phyloP scores from a whole-genome alignment of 305 asterid species.

The Solanum aculeatissimum region DNA sequence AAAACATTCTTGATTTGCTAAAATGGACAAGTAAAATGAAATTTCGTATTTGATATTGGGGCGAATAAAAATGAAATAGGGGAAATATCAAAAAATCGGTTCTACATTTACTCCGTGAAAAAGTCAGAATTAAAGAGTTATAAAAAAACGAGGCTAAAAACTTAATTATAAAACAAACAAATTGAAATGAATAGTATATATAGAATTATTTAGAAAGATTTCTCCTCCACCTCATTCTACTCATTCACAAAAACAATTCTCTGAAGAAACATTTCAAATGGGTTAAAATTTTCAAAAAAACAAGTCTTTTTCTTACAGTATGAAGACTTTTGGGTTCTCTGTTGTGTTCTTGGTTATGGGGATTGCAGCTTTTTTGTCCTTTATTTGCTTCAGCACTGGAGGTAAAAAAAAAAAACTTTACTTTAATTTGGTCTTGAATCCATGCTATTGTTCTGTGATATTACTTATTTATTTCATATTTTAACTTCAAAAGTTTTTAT shows the following conservation, averaged over 20 bases:
- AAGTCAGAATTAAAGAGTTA: too few species aligned
- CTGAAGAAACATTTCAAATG: neutral
- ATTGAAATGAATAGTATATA: too few species aligned
- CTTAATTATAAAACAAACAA: too few species aligned
- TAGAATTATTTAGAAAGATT: neutral
- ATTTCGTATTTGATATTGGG: too few species aligned
- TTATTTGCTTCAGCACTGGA: conserved; percentile 23
- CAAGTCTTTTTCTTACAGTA: conserved; percentile 5
- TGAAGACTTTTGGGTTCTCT: conserved; percentile 47
- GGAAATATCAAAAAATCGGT: too few species aligned
- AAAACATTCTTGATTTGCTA: too few species aligned
- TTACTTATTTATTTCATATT: neutral
- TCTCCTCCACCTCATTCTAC: neutral
- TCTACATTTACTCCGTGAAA: too few species aligned
- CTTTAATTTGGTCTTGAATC: neutral
- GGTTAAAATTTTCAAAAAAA: neutral
- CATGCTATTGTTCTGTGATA: neutral
- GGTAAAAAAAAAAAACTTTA: conserved; percentile 2
- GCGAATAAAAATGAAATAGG: too few species aligned
- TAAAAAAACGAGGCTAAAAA: too few species aligned
- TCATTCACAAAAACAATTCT: neutral
- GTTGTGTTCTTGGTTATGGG: conserved; percentile 33
- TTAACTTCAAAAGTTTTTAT: neutral
- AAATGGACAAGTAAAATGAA: too few species aligned
- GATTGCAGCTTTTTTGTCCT: conserved; percentile 15